A percentile compares a stretch with the other conserved stretches of the same genome.
Conservation (phyloP, 805 yeast species). For the Brettanomyces bruxellensis region DNA sequence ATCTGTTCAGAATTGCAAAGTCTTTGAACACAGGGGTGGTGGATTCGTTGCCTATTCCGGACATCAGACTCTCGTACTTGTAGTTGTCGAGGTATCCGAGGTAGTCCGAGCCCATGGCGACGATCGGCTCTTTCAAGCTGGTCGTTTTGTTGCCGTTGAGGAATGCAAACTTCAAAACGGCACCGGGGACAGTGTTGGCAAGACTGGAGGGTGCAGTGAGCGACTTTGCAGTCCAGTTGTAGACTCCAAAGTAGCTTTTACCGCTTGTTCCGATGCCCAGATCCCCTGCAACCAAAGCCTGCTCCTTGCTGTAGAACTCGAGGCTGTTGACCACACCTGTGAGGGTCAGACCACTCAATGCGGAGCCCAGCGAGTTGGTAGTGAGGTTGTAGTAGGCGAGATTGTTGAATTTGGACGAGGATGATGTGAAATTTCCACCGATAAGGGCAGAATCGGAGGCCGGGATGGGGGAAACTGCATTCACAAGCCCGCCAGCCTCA, state of each 20-base stretch:
- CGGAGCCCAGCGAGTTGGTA: background rate
- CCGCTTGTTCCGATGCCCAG: slow-evolving; percentile 25
- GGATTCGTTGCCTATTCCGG: slow-evolving; percentile 20
- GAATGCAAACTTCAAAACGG: slow-evolving; percentile 18
- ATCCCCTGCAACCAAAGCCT: slow-evolving; percentile 43
- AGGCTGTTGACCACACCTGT: slow-evolving; percentile 49
- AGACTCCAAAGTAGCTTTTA: slow-evolving; percentile 37
- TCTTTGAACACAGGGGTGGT: slow-evolving; percentile 34
- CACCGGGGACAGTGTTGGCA: slow-evolving; percentile 22
- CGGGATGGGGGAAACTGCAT: slow-evolving; percentile 31
- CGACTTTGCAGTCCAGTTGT: slow-evolving; percentile 37
- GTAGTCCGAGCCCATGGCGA: slow-evolving; percentile 32
- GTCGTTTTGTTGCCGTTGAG: slow-evolving; percentile 29
- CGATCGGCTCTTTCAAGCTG: slow-evolving; percentile 29
- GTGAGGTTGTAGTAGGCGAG: slow-evolving; percentile 59
- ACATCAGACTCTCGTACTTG: slow-evolving; percentile 37
- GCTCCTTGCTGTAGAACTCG: slow-evolving; percentile 31
- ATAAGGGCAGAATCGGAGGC: slow-evolving; percentile 42
- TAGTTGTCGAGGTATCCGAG: slow-evolving; percentile 37
- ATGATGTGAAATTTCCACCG: slow-evolving; percentile 57
- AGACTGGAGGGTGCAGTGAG: slow-evolving; percentile 15
- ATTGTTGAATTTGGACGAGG: slow-evolving; percentile 36
- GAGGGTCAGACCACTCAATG: slow-evolving; percentile 40
- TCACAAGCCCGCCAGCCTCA: slow-evolving; percentile 31
- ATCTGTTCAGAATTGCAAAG: slow-evolving; percentile 17